These are phyloP conservation scores for Lepidium sativum DNA, from an alignment of 345 rosid species.

Conservation along the genomic window DNA sequence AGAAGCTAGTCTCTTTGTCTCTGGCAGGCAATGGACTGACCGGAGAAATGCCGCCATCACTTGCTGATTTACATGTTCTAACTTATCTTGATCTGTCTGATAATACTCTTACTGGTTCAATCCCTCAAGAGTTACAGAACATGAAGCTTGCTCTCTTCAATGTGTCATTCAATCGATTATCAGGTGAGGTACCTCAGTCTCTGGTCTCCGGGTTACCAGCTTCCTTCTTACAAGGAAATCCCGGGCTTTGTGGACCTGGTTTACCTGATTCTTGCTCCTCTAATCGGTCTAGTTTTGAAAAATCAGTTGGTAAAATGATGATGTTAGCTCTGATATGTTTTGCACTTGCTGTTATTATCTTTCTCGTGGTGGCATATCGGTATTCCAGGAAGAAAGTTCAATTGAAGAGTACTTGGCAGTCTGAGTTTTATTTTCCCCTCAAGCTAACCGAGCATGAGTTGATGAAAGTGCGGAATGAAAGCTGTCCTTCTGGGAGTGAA, in stretches of 20 bases:
- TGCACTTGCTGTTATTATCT: slow-evolving; percentile 45
- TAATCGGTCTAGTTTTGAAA: slow-evolving; percentile 29
- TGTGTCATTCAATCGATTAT: slow-evolving; percentile 65
- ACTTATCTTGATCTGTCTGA: slow-evolving; percentile 88
- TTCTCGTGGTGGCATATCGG: slow-evolving; percentile 40
- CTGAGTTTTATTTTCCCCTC: slow-evolving; percentile 78
- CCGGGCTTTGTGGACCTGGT: slow-evolving; percentile 78
- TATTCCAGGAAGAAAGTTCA: slow-evolving; percentile 46
- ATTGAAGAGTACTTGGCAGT: slow-evolving; percentile 46
- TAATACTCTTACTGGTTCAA: slow-evolving; percentile 70
- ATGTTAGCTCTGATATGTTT: slow-evolving; percentile 52
- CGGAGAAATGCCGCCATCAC: slow-evolving; percentile 60
- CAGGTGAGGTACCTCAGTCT: slow-evolving; percentile 63
- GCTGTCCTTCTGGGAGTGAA: slow-evolving; percentile 45
- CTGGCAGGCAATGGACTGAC: slow-evolving; percentile 59
- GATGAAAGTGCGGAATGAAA: slow-evolving; percentile 59
- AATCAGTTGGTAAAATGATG: slow-evolving; percentile 34
- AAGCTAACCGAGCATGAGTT: slow-evolving; percentile 68
- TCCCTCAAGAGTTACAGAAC: slow-evolving; percentile 68
- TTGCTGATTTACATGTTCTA: slow-evolving; percentile 72
- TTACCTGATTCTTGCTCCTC: slow-evolving; percentile 55
- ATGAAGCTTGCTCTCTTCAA: slow-evolving; percentile 91
- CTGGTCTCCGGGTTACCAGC: slow-evolving; percentile 87
- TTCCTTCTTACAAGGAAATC: slow-evolving; percentile 82
- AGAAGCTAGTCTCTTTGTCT: slow-evolving; percentile 78